A percentile compares a stretch with the other conserved stretches of the same genome.
phyloP scores from a whole-genome alignment of 78 protist genomes.

The Planoprotostelium fungivorum region DNA sequence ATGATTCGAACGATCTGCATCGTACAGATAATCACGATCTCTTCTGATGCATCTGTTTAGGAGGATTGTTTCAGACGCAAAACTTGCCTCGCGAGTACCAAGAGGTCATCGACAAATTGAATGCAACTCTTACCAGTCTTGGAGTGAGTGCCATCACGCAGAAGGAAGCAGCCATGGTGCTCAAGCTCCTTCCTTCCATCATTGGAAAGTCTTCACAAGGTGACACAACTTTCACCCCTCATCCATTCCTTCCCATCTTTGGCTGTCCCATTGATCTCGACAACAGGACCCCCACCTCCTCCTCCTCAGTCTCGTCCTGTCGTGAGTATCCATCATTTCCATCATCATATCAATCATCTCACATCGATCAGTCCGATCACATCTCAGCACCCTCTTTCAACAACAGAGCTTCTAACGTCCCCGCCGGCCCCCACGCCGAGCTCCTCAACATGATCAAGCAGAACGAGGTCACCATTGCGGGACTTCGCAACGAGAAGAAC shows the following conservation, averaged over 20 bases:
- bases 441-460: background rate
- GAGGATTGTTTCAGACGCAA: background rate
- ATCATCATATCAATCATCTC: too few relatives aligned
- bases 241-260: background rate
- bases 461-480: too few relatives aligned
- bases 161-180: constrained; percentile 2
- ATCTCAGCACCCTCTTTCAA: background rate
- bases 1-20: too few relatives aligned
- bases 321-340: too few relatives aligned
- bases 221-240: background rate
- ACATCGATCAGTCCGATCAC: too few relatives aligned
- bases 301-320: too few relatives aligned
- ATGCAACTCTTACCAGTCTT: background rate
- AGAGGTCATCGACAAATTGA: background rate
- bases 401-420: background rate
- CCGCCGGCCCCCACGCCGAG: background rate
- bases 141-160: background rate
- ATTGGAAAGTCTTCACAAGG: too few relatives aligned
- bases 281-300: background rate
- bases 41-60: background rate
- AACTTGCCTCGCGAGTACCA: background rate
- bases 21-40: background rate
- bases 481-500: background rate
- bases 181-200: background rate
- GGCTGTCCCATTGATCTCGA: background rate